Conservation (phyloP, 2,329 filamentous ascomycete species). For the Ampelomyces quisqualis region DNA sequence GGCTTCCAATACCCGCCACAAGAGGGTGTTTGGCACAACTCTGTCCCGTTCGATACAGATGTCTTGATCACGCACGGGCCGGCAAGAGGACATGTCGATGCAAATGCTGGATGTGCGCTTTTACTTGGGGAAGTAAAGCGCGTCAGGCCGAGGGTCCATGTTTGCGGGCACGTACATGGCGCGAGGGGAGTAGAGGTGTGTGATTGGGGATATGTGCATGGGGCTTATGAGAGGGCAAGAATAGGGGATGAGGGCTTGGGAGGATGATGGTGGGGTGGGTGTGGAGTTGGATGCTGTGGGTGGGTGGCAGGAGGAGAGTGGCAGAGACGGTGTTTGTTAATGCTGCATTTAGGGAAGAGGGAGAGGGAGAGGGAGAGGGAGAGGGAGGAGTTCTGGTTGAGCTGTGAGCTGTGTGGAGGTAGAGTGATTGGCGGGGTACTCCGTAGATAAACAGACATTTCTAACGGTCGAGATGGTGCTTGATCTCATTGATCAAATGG, state of each 20-base stretch:
- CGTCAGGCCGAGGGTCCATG: conserved; percentile 66
- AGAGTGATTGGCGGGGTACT: too few species aligned
- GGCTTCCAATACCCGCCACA: conserved; percentile 69
- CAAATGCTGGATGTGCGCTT: conserved; percentile 62
- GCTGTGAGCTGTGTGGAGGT: too few species aligned
- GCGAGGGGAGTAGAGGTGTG: conserved; percentile 56
- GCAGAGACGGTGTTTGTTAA: conserved; percentile 12
- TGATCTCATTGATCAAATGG: too few species aligned
- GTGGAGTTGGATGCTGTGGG: conserved; percentile 7
- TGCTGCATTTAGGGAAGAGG: conserved; percentile 7
- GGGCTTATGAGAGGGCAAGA: not conserved
- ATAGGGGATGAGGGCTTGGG: conserved; percentile 7
- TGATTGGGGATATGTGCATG: not conserved
- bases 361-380: conserved; percentile 1
- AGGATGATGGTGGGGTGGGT: conserved; percentile 4
- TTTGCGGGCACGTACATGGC: conserved; percentile 82
- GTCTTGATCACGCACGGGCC: conserved; percentile 78
- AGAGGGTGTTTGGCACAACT: conserved; percentile 61
- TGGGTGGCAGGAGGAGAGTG: conserved; percentile 1
- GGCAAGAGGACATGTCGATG: conserved; percentile 67
- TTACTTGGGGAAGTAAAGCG: conserved; percentile 72
- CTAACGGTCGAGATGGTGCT: too few species aligned
- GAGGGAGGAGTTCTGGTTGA: conserved; percentile 2
- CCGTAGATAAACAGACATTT: too few species aligned
- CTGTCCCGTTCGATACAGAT: conserved; percentile 67